A percentile compares a stretch with the other conserved stretches of the same genome.
Conservation (phyloP, 225 moss, liverwort and hornwort genomes). For the Ulota crispa region DNA sequence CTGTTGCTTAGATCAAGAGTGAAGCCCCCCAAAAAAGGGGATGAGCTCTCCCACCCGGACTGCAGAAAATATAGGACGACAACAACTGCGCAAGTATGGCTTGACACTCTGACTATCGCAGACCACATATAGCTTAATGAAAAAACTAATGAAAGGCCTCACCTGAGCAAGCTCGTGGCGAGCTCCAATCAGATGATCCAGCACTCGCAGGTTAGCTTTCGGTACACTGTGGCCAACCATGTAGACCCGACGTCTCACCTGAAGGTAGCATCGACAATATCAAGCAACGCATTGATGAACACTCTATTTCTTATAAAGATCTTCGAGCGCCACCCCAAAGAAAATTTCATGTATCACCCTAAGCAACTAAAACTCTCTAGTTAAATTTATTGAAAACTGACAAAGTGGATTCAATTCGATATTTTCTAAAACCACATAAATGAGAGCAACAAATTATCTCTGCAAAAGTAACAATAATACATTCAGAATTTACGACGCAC, state of each 20-base stretch:
- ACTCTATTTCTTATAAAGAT: not conserved
- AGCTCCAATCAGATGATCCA: slow-evolving; percentile 95
- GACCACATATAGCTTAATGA: not conserved
- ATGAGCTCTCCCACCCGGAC: not conserved
- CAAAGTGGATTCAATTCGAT: not conserved
- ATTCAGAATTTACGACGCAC: slow-evolving; percentile 35
- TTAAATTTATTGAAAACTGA: not conserved
- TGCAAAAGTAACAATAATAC: not conserved
- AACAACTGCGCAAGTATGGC: not conserved
- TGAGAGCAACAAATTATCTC: not conserved
- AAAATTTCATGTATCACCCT: not conserved
- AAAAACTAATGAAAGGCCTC: not conserved
- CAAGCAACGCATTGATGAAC: not conserved
- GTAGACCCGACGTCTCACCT: slow-evolving; percentile 90
- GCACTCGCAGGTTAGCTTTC: slow-evolving; percentile 88
- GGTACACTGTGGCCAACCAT: slow-evolving; percentile 95
- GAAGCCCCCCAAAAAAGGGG: not conserved
- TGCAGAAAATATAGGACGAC: not conserved
- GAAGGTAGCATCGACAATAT: slow-evolving; percentile 12
- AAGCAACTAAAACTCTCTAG: slow-evolving; percentile 11
- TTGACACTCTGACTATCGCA: not conserved
- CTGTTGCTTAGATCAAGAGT: not conserved
- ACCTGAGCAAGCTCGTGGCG: slow-evolving; percentile 98
- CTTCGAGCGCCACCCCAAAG: not conserved
- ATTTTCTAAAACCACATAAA: not conserved